These are phyloP conservation scores for Blepharisma japonicum DNA, from an alignment of 73 alveolate genomes.

Conservation along the genomic window DNA sequence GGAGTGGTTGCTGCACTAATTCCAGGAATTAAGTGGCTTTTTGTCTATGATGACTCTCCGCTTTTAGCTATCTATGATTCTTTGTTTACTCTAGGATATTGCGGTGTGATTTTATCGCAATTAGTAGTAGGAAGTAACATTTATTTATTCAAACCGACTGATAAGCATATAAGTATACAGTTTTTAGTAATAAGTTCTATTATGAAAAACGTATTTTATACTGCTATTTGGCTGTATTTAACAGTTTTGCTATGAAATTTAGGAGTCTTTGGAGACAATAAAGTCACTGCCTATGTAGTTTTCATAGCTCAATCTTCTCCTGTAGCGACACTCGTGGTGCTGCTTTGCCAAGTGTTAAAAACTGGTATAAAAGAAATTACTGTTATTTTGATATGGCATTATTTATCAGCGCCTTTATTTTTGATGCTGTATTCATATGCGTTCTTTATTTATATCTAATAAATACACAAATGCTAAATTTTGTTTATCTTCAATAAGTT, in stretches of 20 bases:
- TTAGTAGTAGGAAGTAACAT: neutral
- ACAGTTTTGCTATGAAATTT: neutral
- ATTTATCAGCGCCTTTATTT: too few species aligned
- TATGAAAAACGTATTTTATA: neutral
- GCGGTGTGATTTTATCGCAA: neutral
- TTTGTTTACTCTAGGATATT: neutral
- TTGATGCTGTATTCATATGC: too few species aligned
- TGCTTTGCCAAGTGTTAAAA: neutral
- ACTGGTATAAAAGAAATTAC: neutral
- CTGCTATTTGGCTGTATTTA: neutral
- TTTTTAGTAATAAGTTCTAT: neutral
- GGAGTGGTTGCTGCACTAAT: neutral
- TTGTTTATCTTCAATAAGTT: too few species aligned
- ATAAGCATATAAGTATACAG: neutral
- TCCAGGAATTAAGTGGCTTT: conserved; percentile 17
- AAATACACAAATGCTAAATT: too few species aligned
- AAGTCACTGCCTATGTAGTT: neutral
- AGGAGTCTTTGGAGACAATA: neutral
- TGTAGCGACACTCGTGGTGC: neutral
- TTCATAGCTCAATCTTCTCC: neutral
- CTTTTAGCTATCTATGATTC: neutral
- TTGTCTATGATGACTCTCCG: neutral
- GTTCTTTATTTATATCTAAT: too few species aligned
- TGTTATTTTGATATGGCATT: too few species aligned
- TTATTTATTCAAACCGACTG: neutral